Conservation (phyloP, 202 grass and related monocot species). For the Bolboschoenoplectus hybrid region DNA sequence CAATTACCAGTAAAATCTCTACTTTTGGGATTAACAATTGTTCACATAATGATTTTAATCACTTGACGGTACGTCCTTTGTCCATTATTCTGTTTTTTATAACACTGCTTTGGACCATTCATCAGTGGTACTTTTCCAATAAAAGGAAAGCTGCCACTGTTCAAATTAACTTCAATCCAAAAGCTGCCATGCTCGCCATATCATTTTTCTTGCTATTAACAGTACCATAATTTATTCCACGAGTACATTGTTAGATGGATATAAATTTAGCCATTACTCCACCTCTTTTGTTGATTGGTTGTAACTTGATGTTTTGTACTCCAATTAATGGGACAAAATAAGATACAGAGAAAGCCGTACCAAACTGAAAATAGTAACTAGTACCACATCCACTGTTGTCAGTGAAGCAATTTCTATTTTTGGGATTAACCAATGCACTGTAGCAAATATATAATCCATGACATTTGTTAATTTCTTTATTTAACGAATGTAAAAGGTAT, state of each 20-base stretch:
- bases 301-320: background rate
- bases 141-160: no score
- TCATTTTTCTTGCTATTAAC: background rate
- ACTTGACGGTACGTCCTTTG: no score
- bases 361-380: background rate
- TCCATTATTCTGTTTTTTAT: no score
- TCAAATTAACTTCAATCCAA: background rate
- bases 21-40: no score
- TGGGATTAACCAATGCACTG: constrained; percentile 8
- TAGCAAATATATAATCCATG: background rate
- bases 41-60: no score
- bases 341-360: background rate
- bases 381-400: background rate
- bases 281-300: constrained; percentile 17
- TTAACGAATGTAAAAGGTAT: background rate
- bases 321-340: background rate
- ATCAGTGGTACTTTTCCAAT: no score
- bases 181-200: background rate
- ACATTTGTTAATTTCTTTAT: background rate
- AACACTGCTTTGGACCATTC: no score
- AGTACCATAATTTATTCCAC: background rate
- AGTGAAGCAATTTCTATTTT: background rate
- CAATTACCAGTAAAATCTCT: no score
- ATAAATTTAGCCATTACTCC: constrained; percentile 15
- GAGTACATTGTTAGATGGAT: constrained; percentile 3